phyloP scores from a whole-genome alignment of 352 stramenopile genomes.

The Aphanomyces cochlioides region DNA sequence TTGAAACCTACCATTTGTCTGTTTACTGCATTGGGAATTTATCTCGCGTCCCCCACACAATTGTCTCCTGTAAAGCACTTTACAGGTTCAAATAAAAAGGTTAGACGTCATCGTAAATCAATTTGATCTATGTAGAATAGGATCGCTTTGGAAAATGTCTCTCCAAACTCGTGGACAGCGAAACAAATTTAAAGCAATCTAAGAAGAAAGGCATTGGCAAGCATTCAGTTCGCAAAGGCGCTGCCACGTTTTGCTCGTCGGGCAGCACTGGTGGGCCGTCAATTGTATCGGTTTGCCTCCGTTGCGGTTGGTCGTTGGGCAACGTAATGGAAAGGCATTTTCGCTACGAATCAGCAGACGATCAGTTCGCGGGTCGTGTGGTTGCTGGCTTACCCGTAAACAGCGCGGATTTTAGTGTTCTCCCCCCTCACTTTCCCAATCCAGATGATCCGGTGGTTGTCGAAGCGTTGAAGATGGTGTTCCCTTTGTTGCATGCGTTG shows the following conservation, averaged over 20 bases:
- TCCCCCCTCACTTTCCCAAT: slow-evolving; percentile 21
- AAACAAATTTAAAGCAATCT: slow-evolving; percentile 1
- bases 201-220: neutral
- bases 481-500: neutral
- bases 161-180: slow-evolving; percentile 14
- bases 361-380: slow-evolving; percentile 20
- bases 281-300: slow-evolving; percentile 20
- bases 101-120: neutral
- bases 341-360: slow-evolving; percentile 14
- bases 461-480: neutral
- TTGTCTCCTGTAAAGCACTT: neutral
- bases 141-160: slow-evolving; percentile 4
- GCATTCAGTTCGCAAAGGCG: slow-evolving; percentile 23
- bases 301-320: slow-evolving; percentile 23
- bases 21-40: slow-evolving; percentile 35
- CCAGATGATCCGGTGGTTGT: neutral
- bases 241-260: slow-evolving; percentile 29
- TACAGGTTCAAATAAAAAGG: slow-evolving; percentile 12
- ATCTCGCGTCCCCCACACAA: slow-evolving; percentile 24
- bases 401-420: neutral
- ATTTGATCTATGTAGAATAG: neutral
- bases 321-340: slow-evolving; percentile 26
- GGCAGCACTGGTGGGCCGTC: slow-evolving; percentile 19
- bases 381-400: slow-evolving; percentile 26
- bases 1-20: slow-evolving; percentile 34